Base-by-base conservation (phyloP, 2,329 filamentous ascomycete genomes). In the Phaeomoniella chlamydospora region DNA sequence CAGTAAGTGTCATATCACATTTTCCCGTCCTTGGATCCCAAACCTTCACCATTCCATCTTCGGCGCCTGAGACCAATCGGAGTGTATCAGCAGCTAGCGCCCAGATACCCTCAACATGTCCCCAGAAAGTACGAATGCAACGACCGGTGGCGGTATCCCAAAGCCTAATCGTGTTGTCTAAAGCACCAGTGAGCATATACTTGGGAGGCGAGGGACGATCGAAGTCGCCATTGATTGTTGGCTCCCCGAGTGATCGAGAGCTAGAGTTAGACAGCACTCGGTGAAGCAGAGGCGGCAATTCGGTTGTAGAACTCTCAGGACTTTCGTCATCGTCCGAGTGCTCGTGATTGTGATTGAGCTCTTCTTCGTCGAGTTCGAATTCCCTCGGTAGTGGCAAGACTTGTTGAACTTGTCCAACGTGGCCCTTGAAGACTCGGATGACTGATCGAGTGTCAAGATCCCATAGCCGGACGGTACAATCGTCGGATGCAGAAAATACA, bases 101-200 rank as follows among this genome's bases (percentile, higher is more conserved):
- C 90, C 90, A 98, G 14, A 98, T 80, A 18, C 90, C 90, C 56
- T 98, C 90, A 15, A 98, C 73, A 50, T 98, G 90, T 0, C 90
- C 90, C 53, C 96, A 98, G 65, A 94, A 93, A 18, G 85, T 93
- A 42, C 85, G 81, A 19, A 94, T 68, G 49, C 84, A 94, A 43
- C 75, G 74, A 26, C 84, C 85, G 1, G 80, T 80, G 4, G 72
- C 72, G 2, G 86, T 82, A 53, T 94, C 85, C 88, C 90, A 98
- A 14, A 96, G 70, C 9, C 88, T 79, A 43, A 96, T 83, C 0
- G 86, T 94, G 39, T 79, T 81, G 56, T 98, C 90, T 13, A 98
- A 70, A 0, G 85, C 86, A 35, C 84, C 87, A 1, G 87, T 94
- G 33, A 96, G 70, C 67, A 98, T 94, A 58, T 94, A 96, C 3